Percentiles rank a stretch among this genome's conserved stretches.
phyloP scores from a whole-genome alignment of 23 red algal genomes.

The Gracilaria vermiculophylla region DNA sequence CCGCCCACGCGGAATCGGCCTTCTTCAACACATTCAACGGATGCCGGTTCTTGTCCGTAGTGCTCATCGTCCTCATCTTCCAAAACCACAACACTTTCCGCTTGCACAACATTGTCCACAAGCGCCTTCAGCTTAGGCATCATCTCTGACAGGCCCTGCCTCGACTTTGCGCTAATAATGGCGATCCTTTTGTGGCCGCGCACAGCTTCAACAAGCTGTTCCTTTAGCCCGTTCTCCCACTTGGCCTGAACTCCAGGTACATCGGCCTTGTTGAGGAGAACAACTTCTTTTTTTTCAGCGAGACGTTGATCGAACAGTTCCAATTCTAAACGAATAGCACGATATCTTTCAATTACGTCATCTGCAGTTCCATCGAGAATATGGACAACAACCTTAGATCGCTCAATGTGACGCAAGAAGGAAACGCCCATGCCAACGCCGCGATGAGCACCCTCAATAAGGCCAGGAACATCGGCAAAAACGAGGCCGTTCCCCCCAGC shows the following conservation, averaged over 20 bases:
- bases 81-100: constrained; percentile 15
- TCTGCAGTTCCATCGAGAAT: constrained; percentile 68
- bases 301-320: constrained; percentile 81
- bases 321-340: constrained; percentile 86
- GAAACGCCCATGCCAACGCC: constrained; percentile 85
- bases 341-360: constrained; percentile 72
- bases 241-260: constrained; percentile 60
- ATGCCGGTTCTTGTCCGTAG: background rate
- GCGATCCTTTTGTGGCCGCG: constrained; percentile 73
- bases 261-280: constrained; percentile 94
- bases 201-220: constrained; percentile 49
- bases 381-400: constrained; percentile 88
- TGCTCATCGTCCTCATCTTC: constrained; percentile 35
- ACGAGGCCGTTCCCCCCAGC: constrained; percentile 61
- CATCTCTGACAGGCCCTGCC: constrained; percentile 55
- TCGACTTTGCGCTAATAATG: constrained; percentile 72
- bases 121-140: constrained; percentile 63
- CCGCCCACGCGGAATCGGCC: constrained; percentile 23
- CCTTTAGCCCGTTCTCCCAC: constrained; percentile 50
- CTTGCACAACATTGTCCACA: constrained; percentile 40
- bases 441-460: constrained; percentile 90
- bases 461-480: constrained; percentile 90
- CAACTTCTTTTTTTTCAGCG: constrained; percentile 71
- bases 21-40: constrained; percentile 21
- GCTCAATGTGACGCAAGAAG: constrained; percentile 90